Evolutionary conservation across 1,284 basidiomycete species (phyloP).

Genomic region (Neotropicomus parvogracilis): DNA sequence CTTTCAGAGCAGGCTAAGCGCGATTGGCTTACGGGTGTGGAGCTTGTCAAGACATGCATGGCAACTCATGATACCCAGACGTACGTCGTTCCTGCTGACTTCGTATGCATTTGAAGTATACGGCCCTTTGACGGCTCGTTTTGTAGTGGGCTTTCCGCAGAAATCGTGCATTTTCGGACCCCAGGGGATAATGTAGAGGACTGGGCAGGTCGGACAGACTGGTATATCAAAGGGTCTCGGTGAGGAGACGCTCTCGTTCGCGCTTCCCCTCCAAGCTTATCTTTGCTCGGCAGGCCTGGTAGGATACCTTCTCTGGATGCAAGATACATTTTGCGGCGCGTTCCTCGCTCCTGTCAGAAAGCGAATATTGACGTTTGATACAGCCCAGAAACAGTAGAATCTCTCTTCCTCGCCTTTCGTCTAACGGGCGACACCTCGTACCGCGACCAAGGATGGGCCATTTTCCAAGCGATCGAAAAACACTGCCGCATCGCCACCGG

Average conservation of each 20-base stretch:
- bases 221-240: conserved; percentile 84
- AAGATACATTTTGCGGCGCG: conserved; percentile 82
- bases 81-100: conserved; percentile 48
- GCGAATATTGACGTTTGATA: background rate
- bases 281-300: conserved; percentile 39
- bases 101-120: background rate
- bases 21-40: conserved; percentile 81
- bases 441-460: conserved; percentile 83
- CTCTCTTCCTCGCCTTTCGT: conserved; percentile 84
- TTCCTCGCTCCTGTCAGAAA: background rate
- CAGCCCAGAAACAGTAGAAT: conserved; percentile 93
- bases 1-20: conserved; percentile 56
- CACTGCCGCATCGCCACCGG: conserved; percentile 74
- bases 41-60: conserved; percentile 85
- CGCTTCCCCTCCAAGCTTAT: conserved; percentile 7
- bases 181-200: conserved; percentile 50
- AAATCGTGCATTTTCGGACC: conserved; percentile 77
- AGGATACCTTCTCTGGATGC: conserved; percentile 68
- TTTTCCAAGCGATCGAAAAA: conserved; percentile 87
- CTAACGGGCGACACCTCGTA: conserved; percentile 82
- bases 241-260: conserved; percentile 28
- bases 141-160: conserved; percentile 72
- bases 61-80: conserved; percentile 84
- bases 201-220: conserved; percentile 48
- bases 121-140: background rate